These are phyloP conservation scores for Yamadazyma scolyti DNA, from an alignment of 805 yeast genomes.

Conservation along the genomic window DNA sequence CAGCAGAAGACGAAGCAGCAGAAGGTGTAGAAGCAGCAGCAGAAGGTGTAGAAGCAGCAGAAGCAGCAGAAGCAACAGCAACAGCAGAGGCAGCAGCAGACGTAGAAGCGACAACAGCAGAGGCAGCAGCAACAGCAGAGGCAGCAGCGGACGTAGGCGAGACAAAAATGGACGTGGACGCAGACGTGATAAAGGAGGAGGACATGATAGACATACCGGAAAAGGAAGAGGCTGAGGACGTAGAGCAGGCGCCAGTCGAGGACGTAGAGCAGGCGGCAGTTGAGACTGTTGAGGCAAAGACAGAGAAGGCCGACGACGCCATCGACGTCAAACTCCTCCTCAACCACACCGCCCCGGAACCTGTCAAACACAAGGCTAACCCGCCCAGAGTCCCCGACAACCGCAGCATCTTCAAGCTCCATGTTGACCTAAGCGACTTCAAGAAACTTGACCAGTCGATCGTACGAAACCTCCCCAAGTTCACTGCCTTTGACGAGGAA, in stretches of 20 bases:
- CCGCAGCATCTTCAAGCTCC: slow-evolving; percentile 42
- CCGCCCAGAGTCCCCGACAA: slow-evolving; percentile 8
- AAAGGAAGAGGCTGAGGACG: slow-evolving; percentile 2
- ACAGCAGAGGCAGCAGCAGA: slow-evolving; percentile 2
- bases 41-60: slow-evolving; percentile 2
- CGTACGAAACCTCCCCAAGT: slow-evolving; percentile 44
- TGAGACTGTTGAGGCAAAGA: slow-evolving; percentile 1
- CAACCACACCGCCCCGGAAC: slow-evolving; percentile 6
- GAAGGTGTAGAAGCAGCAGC: slow-evolving; percentile 3
- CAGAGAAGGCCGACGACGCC: slow-evolving; percentile 7
- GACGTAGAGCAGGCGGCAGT: background rate
- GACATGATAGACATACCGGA: slow-evolving; percentile 2
- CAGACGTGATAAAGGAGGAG: too few relatives aligned
- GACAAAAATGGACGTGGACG: too few relatives aligned
- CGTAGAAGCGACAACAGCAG: background rate
- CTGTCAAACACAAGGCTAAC: slow-evolving; percentile 2
- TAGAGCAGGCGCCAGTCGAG: background rate
- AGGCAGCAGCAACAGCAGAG: slow-evolving; percentile 2
- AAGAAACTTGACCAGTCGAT: slow-evolving; percentile 46
- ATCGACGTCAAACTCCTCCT: slow-evolving; percentile 25
- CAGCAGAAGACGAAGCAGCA: background rate
- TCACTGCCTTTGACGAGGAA: slow-evolving; percentile 41
- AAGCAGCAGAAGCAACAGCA: slow-evolving; percentile 2
- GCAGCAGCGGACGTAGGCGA: slow-evolving; percentile 12
- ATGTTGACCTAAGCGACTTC: slow-evolving; percentile 39